phyloP scores from a whole-genome alignment of 2,329 filamentous ascomycete species.

The Ascochyta viciae-villosae region DNA sequence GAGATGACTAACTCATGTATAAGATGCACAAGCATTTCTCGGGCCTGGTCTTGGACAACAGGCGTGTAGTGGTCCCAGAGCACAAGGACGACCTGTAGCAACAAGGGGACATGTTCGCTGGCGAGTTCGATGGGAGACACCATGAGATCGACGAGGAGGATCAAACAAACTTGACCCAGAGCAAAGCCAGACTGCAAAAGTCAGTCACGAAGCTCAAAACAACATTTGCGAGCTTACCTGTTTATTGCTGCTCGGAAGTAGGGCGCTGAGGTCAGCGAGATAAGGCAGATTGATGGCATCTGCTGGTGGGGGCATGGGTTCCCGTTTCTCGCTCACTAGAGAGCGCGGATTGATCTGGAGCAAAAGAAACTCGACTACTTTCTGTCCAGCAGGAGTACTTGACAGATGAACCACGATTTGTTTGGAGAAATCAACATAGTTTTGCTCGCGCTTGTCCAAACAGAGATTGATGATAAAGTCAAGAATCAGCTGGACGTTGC shows the following conservation, averaged over 20 bases:
- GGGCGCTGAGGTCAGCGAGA: conserved; percentile 66
- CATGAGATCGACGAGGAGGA: conserved; percentile 94
- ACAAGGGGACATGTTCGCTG: conserved; percentile 79
- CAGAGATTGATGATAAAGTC: conserved; percentile 97
- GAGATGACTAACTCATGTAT: conserved; percentile 94
- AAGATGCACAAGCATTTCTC: conserved; percentile 96
- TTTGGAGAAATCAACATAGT: conserved; percentile 97
- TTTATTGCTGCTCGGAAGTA: conserved; percentile 42
- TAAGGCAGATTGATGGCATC: conserved; percentile 83
- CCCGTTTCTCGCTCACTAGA: conserved; percentile 91
- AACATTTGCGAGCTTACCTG: conserved; percentile 26
- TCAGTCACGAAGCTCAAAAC: conserved; percentile 20
- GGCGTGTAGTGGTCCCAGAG: conserved; percentile 98
- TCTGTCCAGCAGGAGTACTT: conserved; percentile 81
- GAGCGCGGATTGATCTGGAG: conserved; percentile 91
- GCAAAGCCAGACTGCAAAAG: conserved; percentile 74
- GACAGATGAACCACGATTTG: conserved; percentile 97
- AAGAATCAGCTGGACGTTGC: conserved; percentile 91
- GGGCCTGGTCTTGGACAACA: conserved; percentile 92
- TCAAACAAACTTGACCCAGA: conserved; percentile 88
- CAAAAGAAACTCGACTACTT: conserved; percentile 92
- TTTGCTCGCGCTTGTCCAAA: conserved; percentile 91
- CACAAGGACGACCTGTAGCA: conserved; percentile 90
- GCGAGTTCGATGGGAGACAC: conserved; percentile 85
- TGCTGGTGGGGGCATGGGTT: conserved; percentile 61